Conservation (phyloP, 2,329 filamentous ascomycete genomes). For the Aspergillus sp. region DNA sequence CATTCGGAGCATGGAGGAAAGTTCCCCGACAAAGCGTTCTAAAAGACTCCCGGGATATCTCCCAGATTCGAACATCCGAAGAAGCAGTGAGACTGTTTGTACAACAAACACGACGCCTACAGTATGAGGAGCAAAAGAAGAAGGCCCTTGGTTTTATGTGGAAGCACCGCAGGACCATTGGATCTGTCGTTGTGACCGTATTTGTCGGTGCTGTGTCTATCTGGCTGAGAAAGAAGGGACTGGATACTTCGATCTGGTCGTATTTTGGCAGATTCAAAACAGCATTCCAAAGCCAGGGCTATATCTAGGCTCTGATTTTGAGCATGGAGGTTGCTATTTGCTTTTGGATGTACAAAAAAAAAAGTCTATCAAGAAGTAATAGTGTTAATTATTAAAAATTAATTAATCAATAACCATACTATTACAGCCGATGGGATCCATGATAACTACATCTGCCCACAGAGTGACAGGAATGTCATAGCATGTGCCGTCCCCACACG, state of each 20-base stretch:
- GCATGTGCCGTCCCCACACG: no score
- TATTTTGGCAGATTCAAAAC: constrained; percentile 24
- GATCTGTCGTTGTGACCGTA: constrained; percentile 60
- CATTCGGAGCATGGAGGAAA: constrained; percentile 58
- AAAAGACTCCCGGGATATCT: constrained; percentile 66
- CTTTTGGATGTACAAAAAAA: background rate
- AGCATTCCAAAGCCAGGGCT: constrained; percentile 14
- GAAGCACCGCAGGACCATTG: constrained; percentile 62
- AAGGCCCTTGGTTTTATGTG: constrained; percentile 50
- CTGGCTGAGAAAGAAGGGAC: constrained; percentile 53
- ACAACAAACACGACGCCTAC: constrained; percentile 68
- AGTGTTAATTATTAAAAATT: no score
- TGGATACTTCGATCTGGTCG: constrained; percentile 30
- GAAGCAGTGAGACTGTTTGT: constrained; percentile 67
- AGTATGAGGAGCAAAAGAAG: constrained; percentile 56
- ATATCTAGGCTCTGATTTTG: constrained; percentile 4
- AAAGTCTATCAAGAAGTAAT: background rate
- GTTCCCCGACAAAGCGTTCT: constrained; percentile 76
- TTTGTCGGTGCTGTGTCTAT: constrained; percentile 64
- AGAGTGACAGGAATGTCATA: no score
- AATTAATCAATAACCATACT: no score
- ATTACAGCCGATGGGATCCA: no score
- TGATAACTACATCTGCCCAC: no score
- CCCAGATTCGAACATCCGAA: constrained; percentile 53
- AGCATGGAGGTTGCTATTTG: background rate